Evolutionary conservation across 768 basidiomycete species (phyloP).

Genomic region (Pilatotrama ljubarskyi): DNA sequence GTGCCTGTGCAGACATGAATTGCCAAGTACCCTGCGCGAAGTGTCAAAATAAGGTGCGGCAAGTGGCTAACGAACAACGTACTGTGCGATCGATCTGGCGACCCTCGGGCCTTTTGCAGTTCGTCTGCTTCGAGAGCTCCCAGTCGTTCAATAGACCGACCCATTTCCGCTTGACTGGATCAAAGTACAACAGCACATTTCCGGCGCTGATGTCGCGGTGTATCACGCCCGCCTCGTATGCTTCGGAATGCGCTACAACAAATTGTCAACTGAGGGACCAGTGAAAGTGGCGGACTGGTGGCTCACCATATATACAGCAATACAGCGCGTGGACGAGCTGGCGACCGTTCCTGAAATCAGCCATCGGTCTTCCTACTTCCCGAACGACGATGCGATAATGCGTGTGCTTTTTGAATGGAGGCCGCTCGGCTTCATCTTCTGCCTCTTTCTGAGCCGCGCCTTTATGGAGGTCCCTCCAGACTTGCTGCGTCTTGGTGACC

Average conservation of each 20-base stretch:
- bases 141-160: conserved; percentile 5
- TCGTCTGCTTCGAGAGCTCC: background rate
- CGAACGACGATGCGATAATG: conserved; percentile 3
- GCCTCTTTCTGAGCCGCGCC: background rate
- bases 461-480: background rate
- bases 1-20: background rate
- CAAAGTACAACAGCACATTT: conserved; percentile 1
- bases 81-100: background rate
- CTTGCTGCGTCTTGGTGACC: background rate
- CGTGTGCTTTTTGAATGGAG: background rate
- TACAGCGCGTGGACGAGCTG: background rate
- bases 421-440: background rate
- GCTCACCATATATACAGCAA: background rate
- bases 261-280: background rate
- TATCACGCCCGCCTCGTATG: background rate
- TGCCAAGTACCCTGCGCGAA: background rate
- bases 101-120: background rate
- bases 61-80: background rate
- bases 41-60: too few relatives aligned
- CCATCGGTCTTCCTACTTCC: background rate
- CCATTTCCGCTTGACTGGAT: background rate
- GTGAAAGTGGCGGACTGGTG: too few relatives aligned
- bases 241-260: background rate
- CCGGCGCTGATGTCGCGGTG: conserved; percentile 14
- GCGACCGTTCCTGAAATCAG: background rate